Evolutionary conservation across 179 eudicot genomes (phyloP), one percentile per base, ranked within the genome.

Genomic region (Beta corolliflora): DNA sequence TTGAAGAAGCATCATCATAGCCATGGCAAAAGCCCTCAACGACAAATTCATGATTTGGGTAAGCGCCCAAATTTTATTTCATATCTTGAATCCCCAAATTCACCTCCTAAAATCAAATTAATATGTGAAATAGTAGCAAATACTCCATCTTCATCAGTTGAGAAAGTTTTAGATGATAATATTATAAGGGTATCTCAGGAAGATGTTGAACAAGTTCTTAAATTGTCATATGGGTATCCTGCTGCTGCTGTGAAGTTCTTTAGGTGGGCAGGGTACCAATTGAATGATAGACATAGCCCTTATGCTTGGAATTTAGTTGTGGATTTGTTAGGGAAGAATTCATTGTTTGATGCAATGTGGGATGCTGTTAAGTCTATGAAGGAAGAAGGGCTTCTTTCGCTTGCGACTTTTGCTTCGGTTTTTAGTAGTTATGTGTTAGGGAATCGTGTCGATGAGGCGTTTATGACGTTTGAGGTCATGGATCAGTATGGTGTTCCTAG

Each of bases 321-420:
- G 1, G 97, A 93, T 64, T 72, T 93, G 85, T 82, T 90, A 54
- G 95, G 97, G 11, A 92, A 87, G 88, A 90, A 92, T 85, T 56
- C 74, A 8, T 68, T 90, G 84, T 94, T 89, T 81, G 97, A 92
- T 70, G 90, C 95, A 9, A 91, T 94, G 97, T 94, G 98, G 98
- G 95, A 92, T 68, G 98, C 98, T 0, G 84, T 94, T 63, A 89
- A 88, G 81, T 90, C 95, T 5, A 92, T 94, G 97, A 87, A 82
- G 78, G 88, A 87, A 66, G 89, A 84, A 59, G 79, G 88, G 53
- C 29, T 94, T 56, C 77, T 94, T 68, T 89, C 95, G 0, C 65
- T 94, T 45, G 91, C 93, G 0, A 91, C 98, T 2, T 94, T 94
- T 80, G 92, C 92, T 0, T 94, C 95, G 0, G 92, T 92, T 67